Conservation (phyloP, 345 rosid genomes). For the Eutrema japonicum region DNA sequence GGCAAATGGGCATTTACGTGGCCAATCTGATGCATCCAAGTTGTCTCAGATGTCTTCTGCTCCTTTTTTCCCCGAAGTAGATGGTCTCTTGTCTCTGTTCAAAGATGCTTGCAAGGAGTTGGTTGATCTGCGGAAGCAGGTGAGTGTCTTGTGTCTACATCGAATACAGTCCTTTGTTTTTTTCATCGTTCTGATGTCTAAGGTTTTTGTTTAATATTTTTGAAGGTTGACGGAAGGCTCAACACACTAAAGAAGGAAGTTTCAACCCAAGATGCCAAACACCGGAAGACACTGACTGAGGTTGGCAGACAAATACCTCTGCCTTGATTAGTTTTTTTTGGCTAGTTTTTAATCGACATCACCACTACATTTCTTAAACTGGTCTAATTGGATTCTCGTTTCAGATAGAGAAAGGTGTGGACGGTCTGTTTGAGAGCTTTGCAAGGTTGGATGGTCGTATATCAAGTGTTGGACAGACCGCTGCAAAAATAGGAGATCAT, state of each 20-base stretch:
- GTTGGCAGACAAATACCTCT: conserved; percentile 49
- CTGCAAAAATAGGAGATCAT: conserved; percentile 99
- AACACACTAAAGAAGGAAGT: conserved; percentile 89
- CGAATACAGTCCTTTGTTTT: neutral
- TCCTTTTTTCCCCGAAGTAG: conserved; percentile 95
- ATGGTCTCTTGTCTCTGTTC: conserved; percentile 79
- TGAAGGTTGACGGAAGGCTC: conserved; percentile 89
- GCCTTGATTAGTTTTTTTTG: neutral
- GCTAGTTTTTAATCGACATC: conserved; percentile 5
- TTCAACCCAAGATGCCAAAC: conserved; percentile 87
- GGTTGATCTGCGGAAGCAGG: conserved; percentile 91
- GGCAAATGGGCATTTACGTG: conserved; percentile 70
- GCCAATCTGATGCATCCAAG: conserved; percentile 61
- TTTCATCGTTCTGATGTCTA: conserved; percentile 27
- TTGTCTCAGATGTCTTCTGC: conserved; percentile 56
- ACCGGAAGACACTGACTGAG: conserved; percentile 93
- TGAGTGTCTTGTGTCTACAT: conserved; percentile 31
- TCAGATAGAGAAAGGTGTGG: conserved; percentile 92
- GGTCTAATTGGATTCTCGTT: conserved; percentile 31
- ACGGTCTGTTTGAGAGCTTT: conserved; percentile 90
- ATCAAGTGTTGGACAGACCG: conserved; percentile 99
- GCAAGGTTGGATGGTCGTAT: conserved; percentile 91
- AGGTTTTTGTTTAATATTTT: conserved; percentile 28
- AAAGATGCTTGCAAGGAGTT: conserved; percentile 90
- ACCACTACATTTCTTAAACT: neutral